Base-by-base conservation (phyloP, 257 asterid genomes). In the Ophiorrhiza pumila region DNA sequence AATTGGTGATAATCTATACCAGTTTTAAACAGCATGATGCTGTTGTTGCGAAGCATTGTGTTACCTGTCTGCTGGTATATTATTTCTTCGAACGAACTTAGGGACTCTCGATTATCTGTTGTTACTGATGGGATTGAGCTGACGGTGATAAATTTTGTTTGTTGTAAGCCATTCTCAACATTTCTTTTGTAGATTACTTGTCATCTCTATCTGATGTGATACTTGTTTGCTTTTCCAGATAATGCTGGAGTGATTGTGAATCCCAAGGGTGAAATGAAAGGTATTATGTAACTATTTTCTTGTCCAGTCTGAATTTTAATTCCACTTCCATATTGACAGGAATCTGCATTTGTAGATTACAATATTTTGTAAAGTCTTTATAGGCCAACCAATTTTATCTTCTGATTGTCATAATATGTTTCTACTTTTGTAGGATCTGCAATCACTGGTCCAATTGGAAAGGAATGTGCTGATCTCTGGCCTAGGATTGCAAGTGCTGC, bases 191-290 rank as follows among this genome's bases (percentile, higher is more conserved):
- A 23, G 6, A 1, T 5, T 35, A 7, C 7, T 4, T 34, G 20
- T 50, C 4, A 37, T 42, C 10, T 69, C 20, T 27, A 2, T 0
- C 23, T 55, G 65, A 70, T 23, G 41, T 27, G 8, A 15, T 39
- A 15, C 5, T 71, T 71, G 43, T 8, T 17, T 56, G 12, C 52
- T 45, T 37, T 4, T 53, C 18, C 77, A 85, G 90, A 86, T 63
- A 86, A 86, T 84, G 90, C 88, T 15, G 88, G 90, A 1, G 88
- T 86, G 62, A 86, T 86, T 80, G 90, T 86, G 62, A 86, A 83
- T 73, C 88, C 90, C 56, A 86, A 86, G 76, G 88, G 88, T 17
- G 90, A 86, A 82, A 86, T 86, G 90, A 86, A 86, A 84, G 90
- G 90, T 86, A 80, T 39, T 29, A 3, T 5, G 35, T 31, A 23